These are phyloP conservation scores for Gillenia trifoliata DNA, from an alignment of 306 rosid species.

Conservation along the genomic window DNA sequence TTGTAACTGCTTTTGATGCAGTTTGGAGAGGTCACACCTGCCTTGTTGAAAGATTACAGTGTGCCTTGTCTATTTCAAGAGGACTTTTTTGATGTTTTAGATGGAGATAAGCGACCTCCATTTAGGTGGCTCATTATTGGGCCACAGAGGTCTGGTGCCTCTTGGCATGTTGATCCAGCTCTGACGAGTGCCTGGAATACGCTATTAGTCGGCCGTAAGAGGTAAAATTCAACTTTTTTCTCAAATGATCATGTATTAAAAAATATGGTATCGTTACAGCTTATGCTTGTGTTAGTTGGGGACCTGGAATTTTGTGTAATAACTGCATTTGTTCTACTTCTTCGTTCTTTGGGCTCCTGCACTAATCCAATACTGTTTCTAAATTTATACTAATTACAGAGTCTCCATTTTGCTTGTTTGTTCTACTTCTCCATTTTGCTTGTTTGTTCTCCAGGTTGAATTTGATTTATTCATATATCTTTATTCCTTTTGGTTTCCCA, in stretches of 20 bases:
- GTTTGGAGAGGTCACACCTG: conserved; percentile 91
- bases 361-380: not conserved
- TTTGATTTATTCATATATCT: not conserved
- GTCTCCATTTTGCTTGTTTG: not conserved
- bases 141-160: conserved; percentile 98
- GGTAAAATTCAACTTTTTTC: conserved; percentile 40
- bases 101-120: conserved; percentile 77
- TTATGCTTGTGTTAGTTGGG: not conserved
- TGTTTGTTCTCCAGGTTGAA: not conserved
- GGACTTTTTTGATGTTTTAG: conserved; percentile 76
- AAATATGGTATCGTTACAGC: not conserved
- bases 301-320: not conserved
- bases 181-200: conserved; percentile 99
- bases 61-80: conserved; percentile 91
- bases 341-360: not conserved
- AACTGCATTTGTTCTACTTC: not conserved
- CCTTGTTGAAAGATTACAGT: conserved; percentile 76
- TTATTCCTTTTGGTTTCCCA: not conserved
- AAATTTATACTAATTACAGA: not conserved
- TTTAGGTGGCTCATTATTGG: conserved; percentile 96
- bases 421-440: not conserved
- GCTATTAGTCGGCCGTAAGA: conserved; percentile 84
- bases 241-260: not conserved
- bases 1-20: conserved; percentile 23
- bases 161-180: conserved; percentile 99